Percentiles rank a stretch among this genome's conserved stretches.
Conservation (phyloP, 805 yeast genomes). For the Ogataea saltuana region DNA sequence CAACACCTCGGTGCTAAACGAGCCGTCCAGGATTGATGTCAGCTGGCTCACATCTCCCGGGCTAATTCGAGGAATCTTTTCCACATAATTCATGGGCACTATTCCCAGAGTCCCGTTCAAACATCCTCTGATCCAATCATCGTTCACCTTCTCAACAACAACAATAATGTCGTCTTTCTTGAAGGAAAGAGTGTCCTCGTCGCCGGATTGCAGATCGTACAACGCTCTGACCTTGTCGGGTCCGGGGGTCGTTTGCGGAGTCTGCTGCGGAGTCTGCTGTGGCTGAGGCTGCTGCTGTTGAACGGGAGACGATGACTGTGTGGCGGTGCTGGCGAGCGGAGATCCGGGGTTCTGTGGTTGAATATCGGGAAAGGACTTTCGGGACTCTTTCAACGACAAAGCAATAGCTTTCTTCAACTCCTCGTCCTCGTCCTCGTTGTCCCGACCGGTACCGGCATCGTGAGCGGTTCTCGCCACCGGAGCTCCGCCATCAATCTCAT, state of each 20-base stretch:
- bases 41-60: constrained; percentile 52
- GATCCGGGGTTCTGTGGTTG: not conserved
- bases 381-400: constrained; percentile 66
- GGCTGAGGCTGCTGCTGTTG: not conserved
- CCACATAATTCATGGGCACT: constrained; percentile 90
- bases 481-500: constrained; percentile 30
- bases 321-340: not conserved
- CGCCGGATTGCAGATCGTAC: constrained; percentile 75
- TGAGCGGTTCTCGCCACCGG: not conserved
- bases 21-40: constrained; percentile 53
- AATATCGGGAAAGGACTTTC: constrained; percentile 27
- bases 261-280: constrained; percentile 5
- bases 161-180: constrained; percentile 83
- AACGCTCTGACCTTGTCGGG: constrained; percentile 67
- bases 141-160: constrained; percentile 81
- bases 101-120: constrained; percentile 80
- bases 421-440: constrained; percentile 59
- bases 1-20: constrained; percentile 69
- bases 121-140: constrained; percentile 96
- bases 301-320: not conserved
- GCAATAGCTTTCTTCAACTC: constrained; percentile 77
- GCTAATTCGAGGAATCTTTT: constrained; percentile 69
- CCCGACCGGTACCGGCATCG: constrained; percentile 2
- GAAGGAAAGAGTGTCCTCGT: constrained; percentile 86
- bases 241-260: constrained; percentile 2